Percentiles rank a stretch among this genome's conserved stretches.
Evolutionary conservation across 192 early-diverging fungal species (phyloP).

Genomic region (Backusella tarrabulga): DNA sequence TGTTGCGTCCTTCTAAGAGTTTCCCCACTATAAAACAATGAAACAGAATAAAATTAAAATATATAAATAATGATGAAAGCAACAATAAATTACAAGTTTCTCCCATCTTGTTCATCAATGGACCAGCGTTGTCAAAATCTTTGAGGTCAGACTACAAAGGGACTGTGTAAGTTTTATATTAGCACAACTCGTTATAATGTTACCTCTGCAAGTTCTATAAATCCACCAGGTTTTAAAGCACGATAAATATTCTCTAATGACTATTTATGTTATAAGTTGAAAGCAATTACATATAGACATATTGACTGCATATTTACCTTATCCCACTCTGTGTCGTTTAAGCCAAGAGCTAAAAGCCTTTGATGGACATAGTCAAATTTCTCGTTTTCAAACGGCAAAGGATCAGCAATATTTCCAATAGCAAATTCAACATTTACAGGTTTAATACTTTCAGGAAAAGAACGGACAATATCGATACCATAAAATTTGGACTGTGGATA

Average conservation of each 20-base stretch:
- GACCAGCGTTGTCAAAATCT: background rate
- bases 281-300: background rate
- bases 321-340: slow-evolving; percentile 8
- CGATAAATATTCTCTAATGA: slow-evolving; percentile 23
- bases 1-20: background rate
- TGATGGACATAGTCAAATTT: slow-evolving; percentile 20
- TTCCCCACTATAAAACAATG: background rate
- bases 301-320: background rate
- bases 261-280: background rate
- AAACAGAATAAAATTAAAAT: background rate
- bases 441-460: slow-evolving; percentile 33
- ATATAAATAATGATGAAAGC: background rate
- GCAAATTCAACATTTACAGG: slow-evolving; percentile 22
- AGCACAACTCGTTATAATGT: background rate
- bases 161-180: background rate
- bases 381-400: slow-evolving; percentile 20
- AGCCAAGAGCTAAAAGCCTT: slow-evolving; percentile 3
- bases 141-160: background rate
- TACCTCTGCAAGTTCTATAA: slow-evolving; percentile 30
- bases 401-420: slow-evolving; percentile 22
- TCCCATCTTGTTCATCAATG: background rate
- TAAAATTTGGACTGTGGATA: slow-evolving; percentile 45
- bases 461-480: slow-evolving; percentile 46
- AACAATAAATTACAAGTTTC: background rate
- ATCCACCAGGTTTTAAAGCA: slow-evolving; percentile 33